Conservation (phyloP, 75 land plant genomes). For the Isoetes taiwanensis region DNA sequence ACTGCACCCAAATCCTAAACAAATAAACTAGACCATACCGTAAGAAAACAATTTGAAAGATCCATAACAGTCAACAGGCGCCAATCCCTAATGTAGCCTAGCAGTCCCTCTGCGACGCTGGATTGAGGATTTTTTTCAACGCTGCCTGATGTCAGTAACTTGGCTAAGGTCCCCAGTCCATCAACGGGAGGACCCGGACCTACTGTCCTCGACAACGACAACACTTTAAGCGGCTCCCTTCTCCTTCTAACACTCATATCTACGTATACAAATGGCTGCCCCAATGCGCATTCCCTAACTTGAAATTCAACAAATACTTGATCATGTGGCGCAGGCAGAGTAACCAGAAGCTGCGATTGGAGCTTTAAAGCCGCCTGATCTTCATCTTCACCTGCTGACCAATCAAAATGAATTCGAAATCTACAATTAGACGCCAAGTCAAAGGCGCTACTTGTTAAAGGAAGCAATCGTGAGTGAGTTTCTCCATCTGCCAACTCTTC, state of each 20-base stretch:
- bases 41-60: slow-evolving; percentile 49
- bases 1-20: not conserved
- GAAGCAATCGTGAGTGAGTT: slow-evolving; percentile 9
- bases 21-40: slow-evolving; percentile 33
- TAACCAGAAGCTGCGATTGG: slow-evolving; percentile 91
- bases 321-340: slow-evolving; percentile 82
- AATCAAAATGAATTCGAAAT: slow-evolving; percentile 62
- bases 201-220: slow-evolving; percentile 37
- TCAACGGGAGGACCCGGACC: slow-evolving; percentile 69
- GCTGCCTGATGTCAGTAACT: slow-evolving; percentile 34
- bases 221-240: slow-evolving; percentile 63
- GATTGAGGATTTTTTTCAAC: slow-evolving; percentile 1
- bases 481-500: slow-evolving; percentile 15
- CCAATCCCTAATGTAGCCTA: slow-evolving; percentile 54
- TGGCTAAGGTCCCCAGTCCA: slow-evolving; percentile 57
- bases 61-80: slow-evolving; percentile 44
- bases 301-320: slow-evolving; percentile 34
- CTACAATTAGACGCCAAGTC: slow-evolving; percentile 20
- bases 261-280: not conserved
- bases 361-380: slow-evolving; percentile 87
- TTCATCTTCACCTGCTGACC: slow-evolving; percentile 89
- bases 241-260: slow-evolving; percentile 35
- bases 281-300: slow-evolving; percentile 2
- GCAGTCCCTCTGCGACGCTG: slow-evolving; percentile 19
- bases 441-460: not conserved